Evolutionary conservation across 1,139 yeast genomes (phyloP).

Genomic region (Debaryomycetaceae sp.): DNA sequence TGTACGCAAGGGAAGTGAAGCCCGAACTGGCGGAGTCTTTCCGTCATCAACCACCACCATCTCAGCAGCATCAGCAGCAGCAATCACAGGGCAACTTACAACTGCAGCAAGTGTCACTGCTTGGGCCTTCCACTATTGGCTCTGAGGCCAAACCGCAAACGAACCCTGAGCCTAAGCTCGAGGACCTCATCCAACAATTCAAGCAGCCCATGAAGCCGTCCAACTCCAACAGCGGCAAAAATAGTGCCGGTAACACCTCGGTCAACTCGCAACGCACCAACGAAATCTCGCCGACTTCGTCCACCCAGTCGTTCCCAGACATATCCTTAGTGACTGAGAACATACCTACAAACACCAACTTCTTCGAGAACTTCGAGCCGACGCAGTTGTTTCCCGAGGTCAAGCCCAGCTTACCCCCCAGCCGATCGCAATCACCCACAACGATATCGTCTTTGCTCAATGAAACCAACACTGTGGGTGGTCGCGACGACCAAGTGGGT

Average conservation of each 20-base stretch:
- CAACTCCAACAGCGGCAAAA: constrained; percentile 2
- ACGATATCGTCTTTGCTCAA: constrained; percentile 2
- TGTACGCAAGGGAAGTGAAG: constrained; percentile 6
- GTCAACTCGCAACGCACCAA: constrained; percentile 8
- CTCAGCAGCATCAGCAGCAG: constrained; percentile 7
- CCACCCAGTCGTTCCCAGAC: constrained; percentile 41
- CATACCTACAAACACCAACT: constrained; percentile 36
- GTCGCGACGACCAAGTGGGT: too few species aligned
- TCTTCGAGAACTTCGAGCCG: constrained; percentile 46
- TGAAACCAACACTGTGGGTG: constrained; percentile 1
- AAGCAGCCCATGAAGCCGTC: constrained; percentile 15
- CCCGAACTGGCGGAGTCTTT: background rate
- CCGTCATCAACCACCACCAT: constrained; percentile 6
- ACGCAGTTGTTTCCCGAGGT: constrained; percentile 45
- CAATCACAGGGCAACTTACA: constrained; percentile 7
- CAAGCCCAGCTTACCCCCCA: constrained; percentile 30
- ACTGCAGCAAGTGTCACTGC: constrained; percentile 9
- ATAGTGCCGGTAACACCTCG: constrained; percentile 5
- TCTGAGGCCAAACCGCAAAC: too few species aligned
- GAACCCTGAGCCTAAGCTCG: constrained; percentile 19
- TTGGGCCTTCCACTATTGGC: too few species aligned
- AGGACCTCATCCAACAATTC: constrained; percentile 29
- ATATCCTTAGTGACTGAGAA: constrained; percentile 45
- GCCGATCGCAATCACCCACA: constrained; percentile 35
- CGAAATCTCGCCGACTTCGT: constrained; percentile 37